A percentile compares a stretch with the other conserved stretches of the same genome.
These are phyloP conservation scores for Tolypocladium inflatum DNA, from an alignment of 2,329 filamentous ascomycete genomes.

Conservation along the genomic window DNA sequence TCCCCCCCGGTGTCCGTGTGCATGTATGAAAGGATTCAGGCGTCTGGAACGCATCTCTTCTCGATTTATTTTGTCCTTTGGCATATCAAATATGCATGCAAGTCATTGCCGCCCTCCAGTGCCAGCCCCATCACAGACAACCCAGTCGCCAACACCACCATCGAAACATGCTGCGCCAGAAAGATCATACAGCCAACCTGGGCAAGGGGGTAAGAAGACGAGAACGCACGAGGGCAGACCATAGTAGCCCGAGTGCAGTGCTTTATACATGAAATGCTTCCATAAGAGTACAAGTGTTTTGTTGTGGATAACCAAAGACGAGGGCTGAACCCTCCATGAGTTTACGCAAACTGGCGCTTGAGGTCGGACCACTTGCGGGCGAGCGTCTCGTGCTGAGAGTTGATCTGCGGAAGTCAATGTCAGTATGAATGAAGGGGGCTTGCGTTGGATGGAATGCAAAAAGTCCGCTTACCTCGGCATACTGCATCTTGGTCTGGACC, in stretches of 20 bases:
- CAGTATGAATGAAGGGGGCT: conserved; percentile 3
- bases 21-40: neutral
- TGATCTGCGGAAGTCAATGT: conserved; percentile 43
- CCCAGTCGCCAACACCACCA: neutral
- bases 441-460: neutral
- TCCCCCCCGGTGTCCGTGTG: neutral
- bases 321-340: neutral
- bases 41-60: neutral
- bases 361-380: conserved; percentile 71
- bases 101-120: neutral
- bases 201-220: neutral
- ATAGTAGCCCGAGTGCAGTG: neutral
- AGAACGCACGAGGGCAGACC: neutral
- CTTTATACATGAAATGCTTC: conserved; percentile 15
- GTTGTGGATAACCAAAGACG: neutral
- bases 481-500: conserved; percentile 88
- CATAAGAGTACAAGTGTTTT: neutral
- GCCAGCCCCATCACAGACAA: neutral
- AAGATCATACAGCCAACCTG: neutral
- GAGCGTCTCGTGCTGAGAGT: conserved; percentile 60
- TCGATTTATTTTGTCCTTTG: conserved; percentile 10
- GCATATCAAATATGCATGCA: neutral
- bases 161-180: conserved; percentile 5
- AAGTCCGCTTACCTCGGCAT: conserved; percentile 69
- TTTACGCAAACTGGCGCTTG: conserved; percentile 45